A percentile compares a stretch with the other conserved stretches of the same genome.
Evolutionary conservation across 139 green algal species (phyloP).

Genomic region (Chlamydomonas asymmetrica): DNA sequence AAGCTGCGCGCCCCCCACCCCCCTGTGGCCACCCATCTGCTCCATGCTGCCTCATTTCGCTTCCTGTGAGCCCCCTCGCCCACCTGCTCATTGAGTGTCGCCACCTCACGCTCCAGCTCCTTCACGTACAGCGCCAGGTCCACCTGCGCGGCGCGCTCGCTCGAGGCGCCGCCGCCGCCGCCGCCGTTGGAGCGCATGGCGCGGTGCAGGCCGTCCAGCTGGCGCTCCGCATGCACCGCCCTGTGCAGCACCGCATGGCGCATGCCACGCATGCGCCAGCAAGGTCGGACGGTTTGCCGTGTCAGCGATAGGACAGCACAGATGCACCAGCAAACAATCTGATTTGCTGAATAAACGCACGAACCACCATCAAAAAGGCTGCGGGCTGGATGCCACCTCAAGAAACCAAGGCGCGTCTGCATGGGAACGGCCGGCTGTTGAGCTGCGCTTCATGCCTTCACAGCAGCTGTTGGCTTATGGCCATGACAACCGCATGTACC

Average conservation of each 20-base stretch:
- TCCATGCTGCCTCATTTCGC: too few relatives aligned
- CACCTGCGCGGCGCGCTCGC: too few relatives aligned
- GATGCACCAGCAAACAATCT: not conserved
- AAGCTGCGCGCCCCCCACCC: not conserved
- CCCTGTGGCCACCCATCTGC: too few relatives aligned
- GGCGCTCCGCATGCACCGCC: slow-evolving; percentile 1
- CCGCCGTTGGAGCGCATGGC: not conserved
- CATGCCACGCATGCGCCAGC: too few relatives aligned
- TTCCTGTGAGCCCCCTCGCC: not conserved
- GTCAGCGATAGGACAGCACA: not conserved
- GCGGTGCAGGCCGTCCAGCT: slow-evolving; percentile 7
- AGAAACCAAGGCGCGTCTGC: not conserved
- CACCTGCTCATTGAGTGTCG: not conserved
- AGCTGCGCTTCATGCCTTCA: not conserved
- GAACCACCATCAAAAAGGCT: not conserved
- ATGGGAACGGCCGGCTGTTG: too few relatives aligned
- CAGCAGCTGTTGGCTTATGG: not conserved
- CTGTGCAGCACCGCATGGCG: not conserved
- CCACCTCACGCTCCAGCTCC: slow-evolving; percentile 25
- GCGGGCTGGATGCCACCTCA: not conserved
- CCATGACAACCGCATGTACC: not conserved
- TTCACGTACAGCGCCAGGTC: slow-evolving; percentile 4
- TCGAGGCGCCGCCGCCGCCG: too few relatives aligned
- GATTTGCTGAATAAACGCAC: not conserved
- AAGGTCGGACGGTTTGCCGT: too few relatives aligned